A percentile compares a stretch with the other conserved stretches of the same genome.
phyloP scores from a whole-genome alignment of 257 asterid species.

The Mentha longifolia region DNA sequence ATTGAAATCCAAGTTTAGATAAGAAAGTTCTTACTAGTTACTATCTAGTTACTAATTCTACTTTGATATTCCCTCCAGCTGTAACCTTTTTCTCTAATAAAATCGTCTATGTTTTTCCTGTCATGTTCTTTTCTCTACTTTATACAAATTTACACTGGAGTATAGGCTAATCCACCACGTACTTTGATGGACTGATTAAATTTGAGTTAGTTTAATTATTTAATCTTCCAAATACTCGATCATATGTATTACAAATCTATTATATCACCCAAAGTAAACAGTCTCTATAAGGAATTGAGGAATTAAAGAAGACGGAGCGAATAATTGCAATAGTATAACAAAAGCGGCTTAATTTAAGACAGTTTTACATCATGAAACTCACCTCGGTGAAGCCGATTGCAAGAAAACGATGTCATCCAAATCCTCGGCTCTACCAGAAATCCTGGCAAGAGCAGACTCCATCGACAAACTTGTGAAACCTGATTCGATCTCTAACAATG shows the following conservation, averaged over 20 bases:
- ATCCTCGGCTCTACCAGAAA: conserved; percentile 50
- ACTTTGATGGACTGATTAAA: too few species aligned
- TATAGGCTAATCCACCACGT: too few species aligned
- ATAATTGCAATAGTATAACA: neutral
- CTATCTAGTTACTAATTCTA: conserved; percentile 27
- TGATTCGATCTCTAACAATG: conserved; percentile 62
- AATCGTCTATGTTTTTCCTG: conserved; percentile 1
- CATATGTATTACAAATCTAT: too few species aligned
- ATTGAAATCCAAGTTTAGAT: neutral
- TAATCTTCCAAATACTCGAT: too few species aligned
- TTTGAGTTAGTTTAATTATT: too few species aligned
- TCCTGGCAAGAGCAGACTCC: conserved; percentile 70
- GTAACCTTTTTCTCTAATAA: conserved; percentile 25
- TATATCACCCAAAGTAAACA: too few species aligned
- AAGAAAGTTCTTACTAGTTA: neutral
- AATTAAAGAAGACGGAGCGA: conserved; percentile 5
- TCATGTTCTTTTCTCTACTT: neutral
- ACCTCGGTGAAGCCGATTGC: neutral
- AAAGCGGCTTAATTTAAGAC: conserved; percentile 7
- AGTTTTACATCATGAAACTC: neutral
- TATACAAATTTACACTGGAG: neutral
- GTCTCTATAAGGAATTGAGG: too few species aligned
- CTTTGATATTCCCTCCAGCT: too few species aligned
- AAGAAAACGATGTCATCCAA: conserved; percentile 21
- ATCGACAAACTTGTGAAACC: conserved; percentile 60